Base-by-base conservation (phyloP, 805 yeast genomes). In the Grigorovia yakushimaensis region DNA sequence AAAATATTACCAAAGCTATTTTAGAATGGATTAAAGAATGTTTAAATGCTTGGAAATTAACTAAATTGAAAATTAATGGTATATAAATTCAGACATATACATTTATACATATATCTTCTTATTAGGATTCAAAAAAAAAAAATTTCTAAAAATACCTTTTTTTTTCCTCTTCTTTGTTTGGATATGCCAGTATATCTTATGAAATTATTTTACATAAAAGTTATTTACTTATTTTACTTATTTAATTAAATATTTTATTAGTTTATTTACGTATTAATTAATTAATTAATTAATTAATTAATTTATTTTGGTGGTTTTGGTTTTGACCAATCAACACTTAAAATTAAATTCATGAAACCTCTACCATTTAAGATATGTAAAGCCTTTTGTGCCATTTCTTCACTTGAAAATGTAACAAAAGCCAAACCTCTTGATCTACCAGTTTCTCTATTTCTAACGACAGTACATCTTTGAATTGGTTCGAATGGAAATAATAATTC, bases 401-500 rank as follows among this genome's bases (percentile, higher is more conserved):
- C 79, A 48, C 81, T 75, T 50, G 75, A 78, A 66, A 85, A 85
- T 51, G 91, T 82, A 54, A 89, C 94, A 68, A 87, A 93, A 5
- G 98, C 98, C 68, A 91, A 81, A 62, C 99, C 99, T 71, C 88
- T 84, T 41, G 96, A 85, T 68, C 82, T 83, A 54, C 95, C 93
- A 23, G 98, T 93, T 59, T 85, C 95, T 71, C 88, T 84, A 71
- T 88, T 86, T 73, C 86, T 84, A 50, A 88, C 88, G 49, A 93
- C 74, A 53, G 84, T 83, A 55, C 84, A 85, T 71, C 96, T 84
- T 60, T 77, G 78, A 49, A 78, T 72, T 55, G 77, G 72, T 59
- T 79, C 94, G 73, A 73, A 82, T 65, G 71, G 77, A 53, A 73
- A 78, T 59, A 82, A 74, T 59, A 93, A 78, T 63, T 82, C 82